phyloP scores from a whole-genome alignment of 1,139 yeast genomes.

The Candida labiduridarum region DNA sequence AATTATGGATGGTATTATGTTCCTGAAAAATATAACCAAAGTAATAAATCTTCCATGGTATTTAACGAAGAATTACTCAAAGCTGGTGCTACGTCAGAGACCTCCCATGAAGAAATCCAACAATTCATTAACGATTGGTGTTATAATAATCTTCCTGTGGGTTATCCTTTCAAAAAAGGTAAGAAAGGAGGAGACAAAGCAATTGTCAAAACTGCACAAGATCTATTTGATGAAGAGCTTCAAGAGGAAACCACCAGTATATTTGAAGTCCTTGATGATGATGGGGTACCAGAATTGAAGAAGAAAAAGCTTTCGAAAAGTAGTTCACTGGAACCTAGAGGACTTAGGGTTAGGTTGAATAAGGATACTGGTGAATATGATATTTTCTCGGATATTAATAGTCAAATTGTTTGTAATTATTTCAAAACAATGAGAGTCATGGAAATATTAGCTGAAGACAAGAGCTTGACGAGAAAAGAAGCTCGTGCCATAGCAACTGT shows the following conservation, averaged over 20 bases:
- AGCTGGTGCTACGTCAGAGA: background rate
- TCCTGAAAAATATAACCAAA: constrained; percentile 19
- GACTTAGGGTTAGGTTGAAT: background rate
- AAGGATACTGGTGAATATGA: constrained; percentile 4
- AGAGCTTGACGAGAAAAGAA: background rate
- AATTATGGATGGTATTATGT: constrained; percentile 38
- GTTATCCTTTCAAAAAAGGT: background rate
- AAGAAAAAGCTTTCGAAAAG: background rate
- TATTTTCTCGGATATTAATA: background rate
- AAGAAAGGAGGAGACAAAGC: background rate
- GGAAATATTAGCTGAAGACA: background rate
- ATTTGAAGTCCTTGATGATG: background rate
- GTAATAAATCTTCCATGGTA: constrained; percentile 16
- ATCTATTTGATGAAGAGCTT: too few species aligned
- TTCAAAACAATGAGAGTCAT: background rate
- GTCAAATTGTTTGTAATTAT: background rate
- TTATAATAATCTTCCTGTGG: background rate
- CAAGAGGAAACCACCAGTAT: background rate
- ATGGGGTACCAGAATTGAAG: too few species aligned
- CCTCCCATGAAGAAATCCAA: constrained; percentile 9
- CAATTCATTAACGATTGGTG: constrained; percentile 9
- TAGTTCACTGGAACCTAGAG: background rate
- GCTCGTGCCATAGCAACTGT: background rate
- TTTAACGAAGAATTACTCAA: constrained; percentile 8
- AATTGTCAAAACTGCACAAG: too few species aligned